Evolutionary conservation across 148 eudicot species (phyloP).

Genomic region (Beta vulgaris): DNA sequence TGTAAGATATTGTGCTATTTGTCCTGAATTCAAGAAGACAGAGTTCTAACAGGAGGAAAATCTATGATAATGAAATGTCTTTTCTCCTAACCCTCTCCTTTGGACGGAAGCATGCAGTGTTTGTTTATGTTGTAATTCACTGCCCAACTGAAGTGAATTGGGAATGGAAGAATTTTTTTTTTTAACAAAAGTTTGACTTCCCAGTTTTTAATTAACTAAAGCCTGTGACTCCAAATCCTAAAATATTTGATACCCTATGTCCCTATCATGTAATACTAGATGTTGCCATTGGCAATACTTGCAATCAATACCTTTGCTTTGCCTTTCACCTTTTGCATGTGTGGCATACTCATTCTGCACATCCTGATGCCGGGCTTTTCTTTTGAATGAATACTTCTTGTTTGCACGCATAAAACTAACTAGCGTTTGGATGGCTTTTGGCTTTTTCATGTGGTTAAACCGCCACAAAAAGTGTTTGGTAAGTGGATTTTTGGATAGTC

Average conservation of each 20-base stretch:
- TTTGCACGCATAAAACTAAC: too few species aligned
- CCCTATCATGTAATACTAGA: neutral
- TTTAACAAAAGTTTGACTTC: too few species aligned
- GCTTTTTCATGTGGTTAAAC: too few species aligned
- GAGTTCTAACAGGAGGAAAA: neutral
- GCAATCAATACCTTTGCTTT: neutral
- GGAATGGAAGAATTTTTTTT: too few species aligned
- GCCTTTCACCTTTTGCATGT: neutral
- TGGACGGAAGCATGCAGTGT: neutral
- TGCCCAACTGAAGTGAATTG: neutral
- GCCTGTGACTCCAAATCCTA: neutral
- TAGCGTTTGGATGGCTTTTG: too few species aligned
- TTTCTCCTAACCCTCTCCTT: neutral
- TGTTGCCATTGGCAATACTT: neutral
- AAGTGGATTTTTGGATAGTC: too few species aligned
- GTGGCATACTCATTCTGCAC: neutral
- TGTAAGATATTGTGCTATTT: neutral
- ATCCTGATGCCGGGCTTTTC: neutral
- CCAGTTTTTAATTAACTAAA: neutral
- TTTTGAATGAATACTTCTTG: neutral
- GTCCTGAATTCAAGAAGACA: neutral
- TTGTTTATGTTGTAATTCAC: neutral
- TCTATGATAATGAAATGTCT: neutral
- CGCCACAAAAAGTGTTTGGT: too few species aligned
- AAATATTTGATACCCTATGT: neutral